These are phyloP conservation scores for Magnusiomyces magnusii DNA, from an alignment of 1,139 yeast genomes.

Conservation along the genomic window DNA sequence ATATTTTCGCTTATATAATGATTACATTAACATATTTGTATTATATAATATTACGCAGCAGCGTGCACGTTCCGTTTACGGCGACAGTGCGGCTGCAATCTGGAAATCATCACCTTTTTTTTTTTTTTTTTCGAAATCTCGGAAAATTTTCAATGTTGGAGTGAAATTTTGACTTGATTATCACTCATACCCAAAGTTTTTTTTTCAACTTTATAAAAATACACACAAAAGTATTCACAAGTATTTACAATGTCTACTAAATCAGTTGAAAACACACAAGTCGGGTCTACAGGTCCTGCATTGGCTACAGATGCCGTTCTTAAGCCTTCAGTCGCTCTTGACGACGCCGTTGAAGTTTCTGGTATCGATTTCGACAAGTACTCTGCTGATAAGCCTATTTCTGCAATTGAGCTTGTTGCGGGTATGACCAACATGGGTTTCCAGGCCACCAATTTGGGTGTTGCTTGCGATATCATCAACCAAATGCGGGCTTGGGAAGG, in stretches of 20 bases:
- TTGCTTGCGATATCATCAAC: constrained; percentile 86
- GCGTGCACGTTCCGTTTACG: too few species aligned
- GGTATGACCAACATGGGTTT: constrained; percentile 97
- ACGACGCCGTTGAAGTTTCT: constrained; percentile 61
- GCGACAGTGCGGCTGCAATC: too few species aligned
- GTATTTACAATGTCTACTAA: not conserved
- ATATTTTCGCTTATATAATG: too few species aligned
- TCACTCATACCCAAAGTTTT: too few species aligned
- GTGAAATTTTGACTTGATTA: too few species aligned
- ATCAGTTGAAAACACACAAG: not conserved
- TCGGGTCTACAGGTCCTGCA: constrained; percentile 18
- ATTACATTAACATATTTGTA: too few species aligned
- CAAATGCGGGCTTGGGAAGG: constrained; percentile 95
- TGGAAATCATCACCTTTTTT: too few species aligned
- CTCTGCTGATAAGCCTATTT: constrained; percentile 53
- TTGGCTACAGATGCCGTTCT: constrained; percentile 60
- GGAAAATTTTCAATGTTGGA: too few species aligned
- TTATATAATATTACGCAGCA: too few species aligned
- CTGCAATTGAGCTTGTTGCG: constrained; percentile 66
- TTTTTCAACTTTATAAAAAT: not conserved
- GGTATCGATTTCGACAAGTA: constrained; percentile 79
- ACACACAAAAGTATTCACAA: too few species aligned
- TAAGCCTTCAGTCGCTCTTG: constrained; percentile 77
- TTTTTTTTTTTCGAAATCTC: too few species aligned
- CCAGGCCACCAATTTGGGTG: constrained; percentile 80